A percentile compares a stretch with the other conserved stretches of the same genome.
These are phyloP conservation scores for Zymoseptoria pseudotritici DNA, from an alignment of 2,329 filamentous ascomycete species.

Conservation along the genomic window DNA sequence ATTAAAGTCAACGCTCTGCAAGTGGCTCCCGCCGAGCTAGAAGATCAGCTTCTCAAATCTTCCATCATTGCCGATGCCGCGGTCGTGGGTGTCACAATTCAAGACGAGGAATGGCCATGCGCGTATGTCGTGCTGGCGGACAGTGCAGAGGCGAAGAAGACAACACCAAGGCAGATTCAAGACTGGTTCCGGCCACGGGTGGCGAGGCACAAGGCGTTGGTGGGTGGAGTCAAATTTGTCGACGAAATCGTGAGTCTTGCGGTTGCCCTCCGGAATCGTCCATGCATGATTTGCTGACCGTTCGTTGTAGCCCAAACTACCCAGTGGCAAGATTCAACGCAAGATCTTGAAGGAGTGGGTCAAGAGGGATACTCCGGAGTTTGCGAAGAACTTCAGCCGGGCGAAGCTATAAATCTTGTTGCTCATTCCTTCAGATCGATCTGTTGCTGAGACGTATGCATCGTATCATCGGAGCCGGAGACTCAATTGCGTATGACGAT, in stretches of 20 bases:
- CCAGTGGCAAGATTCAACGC: conserved; percentile 52
- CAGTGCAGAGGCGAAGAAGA: conserved; percentile 33
- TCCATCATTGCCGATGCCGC: conserved; percentile 49
- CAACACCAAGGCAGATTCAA: conserved; percentile 31
- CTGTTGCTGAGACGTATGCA: no score
- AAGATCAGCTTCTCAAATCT: conserved; percentile 42
- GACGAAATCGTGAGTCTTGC: conserved; percentile 38
- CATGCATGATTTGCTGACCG: conserved; percentile 1
- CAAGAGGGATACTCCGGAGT: conserved; percentile 42
- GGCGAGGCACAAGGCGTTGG: conserved; percentile 35
- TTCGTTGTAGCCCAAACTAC: conserved; percentile 41
- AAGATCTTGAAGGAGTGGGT: conserved; percentile 52
- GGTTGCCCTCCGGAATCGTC: background rate
- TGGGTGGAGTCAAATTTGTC: conserved; percentile 42
- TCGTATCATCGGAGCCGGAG: no score
- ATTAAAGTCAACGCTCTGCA: conserved; percentile 38
- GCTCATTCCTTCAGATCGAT: no score
- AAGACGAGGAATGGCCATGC: conserved; percentile 46
- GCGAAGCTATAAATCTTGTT: conserved; percentile 5
- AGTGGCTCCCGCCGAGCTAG: conserved; percentile 26
- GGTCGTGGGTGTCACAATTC: conserved; percentile 46
- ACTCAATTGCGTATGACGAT: no score
- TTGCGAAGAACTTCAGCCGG: conserved; percentile 18
- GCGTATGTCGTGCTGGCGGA: conserved; percentile 48
- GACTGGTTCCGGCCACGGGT: conserved; percentile 32